Conservation (phyloP, 2,329 filamentous ascomycete genomes). For the Dryadomyces sulphureus region DNA sequence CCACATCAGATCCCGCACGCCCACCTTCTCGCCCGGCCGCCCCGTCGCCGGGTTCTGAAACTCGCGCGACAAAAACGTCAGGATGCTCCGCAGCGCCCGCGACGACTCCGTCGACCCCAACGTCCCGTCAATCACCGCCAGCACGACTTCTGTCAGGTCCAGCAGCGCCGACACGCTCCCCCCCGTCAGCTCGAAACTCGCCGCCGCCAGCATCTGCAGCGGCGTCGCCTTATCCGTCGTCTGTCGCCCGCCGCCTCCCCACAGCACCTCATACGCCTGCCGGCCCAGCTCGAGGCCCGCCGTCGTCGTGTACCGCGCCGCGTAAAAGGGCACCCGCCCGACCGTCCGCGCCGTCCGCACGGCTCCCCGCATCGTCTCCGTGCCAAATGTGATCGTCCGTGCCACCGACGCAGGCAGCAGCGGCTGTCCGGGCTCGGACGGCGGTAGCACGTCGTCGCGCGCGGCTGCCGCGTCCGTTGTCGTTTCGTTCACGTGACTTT, state of each 20-base stretch:
- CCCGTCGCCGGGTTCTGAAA: conserved; percentile 49
- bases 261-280: conserved; percentile 36
- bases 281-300: conserved; percentile 43
- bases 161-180: conserved; percentile 8
- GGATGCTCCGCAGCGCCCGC: conserved; percentile 50
- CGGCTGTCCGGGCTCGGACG: conserved; percentile 7
- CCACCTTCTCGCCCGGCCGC: conserved; percentile 41
- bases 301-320: conserved; percentile 39
- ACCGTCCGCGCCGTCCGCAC: conserved; percentile 38
- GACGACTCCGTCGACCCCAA: conserved; percentile 57
- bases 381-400: conserved; percentile 43
- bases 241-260: conserved; percentile 11
- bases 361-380: conserved; percentile 42
- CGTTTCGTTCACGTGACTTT: background rate
- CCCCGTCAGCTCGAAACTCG: conserved; percentile 12
- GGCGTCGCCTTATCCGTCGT: conserved; percentile 12
- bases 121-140: conserved; percentile 47
- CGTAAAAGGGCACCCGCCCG: conserved; percentile 34
- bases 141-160: conserved; percentile 40
- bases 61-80: conserved; percentile 47
- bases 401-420: conserved; percentile 43
- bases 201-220: conserved; percentile 9
- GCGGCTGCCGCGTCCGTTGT: too few relatives aligned
- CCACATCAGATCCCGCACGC: conserved; percentile 44
- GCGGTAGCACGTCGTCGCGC: background rate